Evolutionary conservation across 495 filamentous ascomycete species (phyloP), one percentile per base, ranked within the genome.

Genomic region (Talaromyces adpressus): DNA sequence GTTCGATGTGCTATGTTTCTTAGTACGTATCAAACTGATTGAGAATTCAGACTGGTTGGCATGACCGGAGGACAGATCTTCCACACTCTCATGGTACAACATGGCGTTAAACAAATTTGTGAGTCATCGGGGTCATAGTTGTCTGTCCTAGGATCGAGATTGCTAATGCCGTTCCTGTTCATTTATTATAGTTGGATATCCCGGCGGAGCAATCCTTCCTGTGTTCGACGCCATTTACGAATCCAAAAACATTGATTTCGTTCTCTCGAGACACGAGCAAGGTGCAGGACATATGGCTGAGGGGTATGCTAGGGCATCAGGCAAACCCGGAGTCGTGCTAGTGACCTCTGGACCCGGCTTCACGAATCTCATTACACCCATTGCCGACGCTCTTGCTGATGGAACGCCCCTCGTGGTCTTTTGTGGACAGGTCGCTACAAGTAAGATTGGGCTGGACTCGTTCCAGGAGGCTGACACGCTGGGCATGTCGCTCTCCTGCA

Each of bases 261-360:
- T 87, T 62, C 77, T 86, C 2, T 82, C 85, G 4, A 73, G 77
- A 58, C 85, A 87, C 71, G 85, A 88, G 69, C 85, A 88, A 71
- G 84, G 85, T 14, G 85, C 84, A 41, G 84, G 85, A 22, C 85
- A 88, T 68, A 88, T 87, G 85, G 85, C 85, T 1, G 81, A 87
- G 66, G 85, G 85, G n/a, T 88, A 87, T 70, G 84, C 85, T 14
- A 73, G 84, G 18, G 85, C 81, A 30, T 81, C 79, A 27, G 82
- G 84, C 18, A 82, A 81, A 62, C 83, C 84, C 16, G 84, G 85
- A 53, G 82, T 88, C 23, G 82, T 88, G 36, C 69, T 87, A 6
- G 85, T 87, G 18, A 87, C 85, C 12, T 86, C 84, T 14, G 85
- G 85, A 29, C 85, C 84, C 16, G 85, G 84, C 39, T 82, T 81